Conservation (phyloP, 2,329 filamentous ascomycete species). For the Neospermospora avenae region DNA sequence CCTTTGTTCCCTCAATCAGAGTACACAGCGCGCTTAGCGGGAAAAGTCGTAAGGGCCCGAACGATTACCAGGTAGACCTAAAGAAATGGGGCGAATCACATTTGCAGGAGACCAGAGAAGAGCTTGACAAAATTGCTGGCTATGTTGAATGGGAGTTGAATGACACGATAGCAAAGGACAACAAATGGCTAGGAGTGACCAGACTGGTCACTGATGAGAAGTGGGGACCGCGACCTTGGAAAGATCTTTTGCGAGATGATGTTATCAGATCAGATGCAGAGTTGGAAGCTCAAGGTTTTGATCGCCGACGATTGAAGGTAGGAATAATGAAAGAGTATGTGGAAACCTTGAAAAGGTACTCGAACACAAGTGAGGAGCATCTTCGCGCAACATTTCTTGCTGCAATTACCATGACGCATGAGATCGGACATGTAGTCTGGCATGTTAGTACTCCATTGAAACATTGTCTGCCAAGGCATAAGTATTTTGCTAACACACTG, state of each 20-base stretch:
- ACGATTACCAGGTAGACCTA: background rate
- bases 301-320: slow-evolving; percentile 23
- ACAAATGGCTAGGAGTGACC: slow-evolving; percentile 15
- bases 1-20: slow-evolving; percentile 24
- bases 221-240: slow-evolving; percentile 7
- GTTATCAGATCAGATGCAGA: slow-evolving; percentile 14
- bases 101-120: slow-evolving; percentile 12
- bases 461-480: too few species aligned
- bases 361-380: slow-evolving; percentile 17
- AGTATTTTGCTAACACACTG: background rate
- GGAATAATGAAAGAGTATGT: slow-evolving; percentile 27
- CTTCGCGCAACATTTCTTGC: slow-evolving; percentile 27
- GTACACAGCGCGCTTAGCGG: slow-evolving; percentile 1
- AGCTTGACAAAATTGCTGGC: slow-evolving; percentile 22
- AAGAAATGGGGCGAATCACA: slow-evolving; percentile 1
- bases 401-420: slow-evolving; percentile 30
- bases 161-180: slow-evolving; percentile 15
- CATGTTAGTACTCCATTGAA: background rate
- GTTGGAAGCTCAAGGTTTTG: background rate
- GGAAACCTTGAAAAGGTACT: slow-evolving; percentile 16
- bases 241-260: background rate
- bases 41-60: background rate
- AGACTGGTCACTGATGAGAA: slow-evolving; percentile 6
- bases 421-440: slow-evolving; percentile 30
- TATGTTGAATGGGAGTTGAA: slow-evolving; percentile 26